These are phyloP conservation scores for Chaetomium sp. DNA, from an alignment of 2,329 filamentous ascomycete genomes.

Conservation along the genomic window DNA sequence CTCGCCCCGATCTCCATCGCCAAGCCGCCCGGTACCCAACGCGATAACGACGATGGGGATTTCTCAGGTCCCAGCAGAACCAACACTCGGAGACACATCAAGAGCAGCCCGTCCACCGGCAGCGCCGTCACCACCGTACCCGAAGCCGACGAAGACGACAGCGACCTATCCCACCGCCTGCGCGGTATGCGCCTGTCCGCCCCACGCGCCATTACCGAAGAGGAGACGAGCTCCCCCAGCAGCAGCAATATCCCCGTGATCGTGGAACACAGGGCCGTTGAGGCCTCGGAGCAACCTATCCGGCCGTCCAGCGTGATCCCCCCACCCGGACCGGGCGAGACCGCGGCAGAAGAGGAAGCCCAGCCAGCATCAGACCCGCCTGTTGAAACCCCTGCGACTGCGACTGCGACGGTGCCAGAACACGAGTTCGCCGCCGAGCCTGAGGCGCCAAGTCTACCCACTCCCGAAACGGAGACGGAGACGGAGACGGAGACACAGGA, in stretches of 20 bases:
- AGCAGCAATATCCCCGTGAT: conserved; percentile 30
- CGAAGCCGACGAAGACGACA: conserved; percentile 73
- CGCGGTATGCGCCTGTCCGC: conserved; percentile 42
- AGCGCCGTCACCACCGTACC: conserved; percentile 75
- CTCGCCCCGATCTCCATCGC: conserved; percentile 17
- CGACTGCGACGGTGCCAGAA: conserved; percentile 1
- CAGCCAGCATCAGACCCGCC: background rate
- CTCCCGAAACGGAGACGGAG: background rate
- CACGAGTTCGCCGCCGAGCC: conserved; percentile 8
- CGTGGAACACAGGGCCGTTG: conserved; percentile 29
- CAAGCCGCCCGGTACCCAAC: conserved; percentile 15
- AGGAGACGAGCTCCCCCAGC: conserved; percentile 32
- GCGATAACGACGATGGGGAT: conserved; percentile 40
- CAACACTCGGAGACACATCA: conserved; percentile 74
- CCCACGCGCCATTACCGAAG: conserved; percentile 47
- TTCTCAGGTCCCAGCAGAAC: conserved; percentile 48
- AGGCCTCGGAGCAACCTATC: conserved; percentile 12
- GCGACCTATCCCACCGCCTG: conserved; percentile 41
- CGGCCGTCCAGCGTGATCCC: conserved; percentile 21
- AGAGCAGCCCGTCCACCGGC: conserved; percentile 73
- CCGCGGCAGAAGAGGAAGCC: background rate
- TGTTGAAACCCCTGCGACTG: background rate
- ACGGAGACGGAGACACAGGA: background rate
- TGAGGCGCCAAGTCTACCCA: background rate
- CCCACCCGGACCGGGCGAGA: conserved; percentile 2